Conservation (phyloP, 148 eudicot genomes). For the Pharnaceum exiguum region DNA sequence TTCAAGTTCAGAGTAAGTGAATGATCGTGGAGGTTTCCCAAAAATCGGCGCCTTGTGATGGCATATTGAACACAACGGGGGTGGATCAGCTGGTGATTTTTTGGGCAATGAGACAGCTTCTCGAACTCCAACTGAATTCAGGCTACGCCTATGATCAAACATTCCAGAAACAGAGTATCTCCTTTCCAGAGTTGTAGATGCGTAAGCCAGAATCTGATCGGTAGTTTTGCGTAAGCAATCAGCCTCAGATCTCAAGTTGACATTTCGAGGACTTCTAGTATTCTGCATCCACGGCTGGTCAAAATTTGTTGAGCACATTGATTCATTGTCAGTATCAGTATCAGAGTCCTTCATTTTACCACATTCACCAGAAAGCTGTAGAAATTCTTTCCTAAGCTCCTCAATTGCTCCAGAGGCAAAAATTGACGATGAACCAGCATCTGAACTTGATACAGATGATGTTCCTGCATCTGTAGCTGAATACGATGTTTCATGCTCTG, state of each 20-base stretch:
- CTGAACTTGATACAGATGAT: slow-evolving; percentile 56
- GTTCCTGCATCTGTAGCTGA: slow-evolving; percentile 46
- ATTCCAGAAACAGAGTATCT: slow-evolving; percentile 24
- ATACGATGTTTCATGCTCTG: slow-evolving; percentile 49
- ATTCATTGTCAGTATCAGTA: slow-evolving; percentile 55
- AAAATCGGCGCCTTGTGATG: slow-evolving; percentile 67
- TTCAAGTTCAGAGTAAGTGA: slow-evolving; percentile 59
- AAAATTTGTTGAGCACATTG: slow-evolving; percentile 38
- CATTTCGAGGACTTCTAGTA: slow-evolving; percentile 25
- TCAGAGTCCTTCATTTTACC: slow-evolving; percentile 31
- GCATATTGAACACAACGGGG: slow-evolving; percentile 76
- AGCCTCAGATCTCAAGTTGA: slow-evolving; percentile 12
- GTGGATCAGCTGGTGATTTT: slow-evolving; percentile 51
- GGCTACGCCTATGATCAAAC: slow-evolving; percentile 23
- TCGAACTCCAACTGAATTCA: slow-evolving; percentile 30
- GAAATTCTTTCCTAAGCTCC: slow-evolving; percentile 36
- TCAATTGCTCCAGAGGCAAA: slow-evolving; percentile 40
- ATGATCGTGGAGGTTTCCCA: slow-evolving; percentile 71
- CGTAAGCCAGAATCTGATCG: slow-evolving; percentile 20
- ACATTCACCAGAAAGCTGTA: slow-evolving; percentile 16
- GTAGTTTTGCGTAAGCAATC: slow-evolving; percentile 27
- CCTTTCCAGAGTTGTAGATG: slow-evolving; percentile 21
- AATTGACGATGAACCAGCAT: slow-evolving; percentile 37
- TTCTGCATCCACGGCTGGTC: slow-evolving; percentile 46
- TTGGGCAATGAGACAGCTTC: slow-evolving; percentile 42